A percentile compares a stretch with the other conserved stretches of the same genome.
phyloP scores from a whole-genome alignment of 2,329 filamentous ascomycete species.

The Fusarium foetens region DNA sequence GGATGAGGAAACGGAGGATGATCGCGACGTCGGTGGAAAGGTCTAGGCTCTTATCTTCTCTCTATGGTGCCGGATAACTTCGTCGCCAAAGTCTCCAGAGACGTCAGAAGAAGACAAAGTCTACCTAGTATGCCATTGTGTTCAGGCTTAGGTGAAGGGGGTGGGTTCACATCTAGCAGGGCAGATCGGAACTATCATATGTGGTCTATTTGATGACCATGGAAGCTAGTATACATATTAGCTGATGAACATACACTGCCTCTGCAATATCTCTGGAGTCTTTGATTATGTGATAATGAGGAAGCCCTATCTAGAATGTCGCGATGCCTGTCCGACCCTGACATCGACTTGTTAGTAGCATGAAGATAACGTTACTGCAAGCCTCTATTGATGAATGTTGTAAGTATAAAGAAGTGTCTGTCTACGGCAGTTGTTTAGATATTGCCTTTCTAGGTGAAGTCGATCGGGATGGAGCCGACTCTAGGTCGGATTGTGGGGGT shows the following conservation, averaged over 20 bases:
- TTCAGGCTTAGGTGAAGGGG: too few species aligned
- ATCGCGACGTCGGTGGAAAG: neutral
- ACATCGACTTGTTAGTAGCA: neutral
- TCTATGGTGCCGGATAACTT: neutral
- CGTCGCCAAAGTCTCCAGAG: neutral
- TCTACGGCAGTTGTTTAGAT: neutral
- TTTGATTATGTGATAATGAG: neutral
- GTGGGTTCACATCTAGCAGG: neutral
- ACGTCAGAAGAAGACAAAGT: too few species aligned
- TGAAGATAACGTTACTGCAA: neutral
- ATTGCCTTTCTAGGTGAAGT: slow-evolving; percentile 17
- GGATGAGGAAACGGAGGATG: neutral
- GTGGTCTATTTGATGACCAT: neutral
- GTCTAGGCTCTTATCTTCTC: neutral
- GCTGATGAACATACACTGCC: neutral
- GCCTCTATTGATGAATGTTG: fast-evolving
- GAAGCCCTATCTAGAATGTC: neutral
- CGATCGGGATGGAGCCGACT: slow-evolving; percentile 17
- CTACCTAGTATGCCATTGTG: too few species aligned
- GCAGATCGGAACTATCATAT: neutral
- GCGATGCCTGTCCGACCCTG: neutral
- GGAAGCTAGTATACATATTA: neutral
- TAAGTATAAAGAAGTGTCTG: neutral
- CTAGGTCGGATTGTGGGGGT: slow-evolving; percentile 14
- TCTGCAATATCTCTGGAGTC: neutral